These are phyloP conservation scores for Fraxinus ornus DNA, from an alignment of 305 asterid genomes.

Conservation along the genomic window DNA sequence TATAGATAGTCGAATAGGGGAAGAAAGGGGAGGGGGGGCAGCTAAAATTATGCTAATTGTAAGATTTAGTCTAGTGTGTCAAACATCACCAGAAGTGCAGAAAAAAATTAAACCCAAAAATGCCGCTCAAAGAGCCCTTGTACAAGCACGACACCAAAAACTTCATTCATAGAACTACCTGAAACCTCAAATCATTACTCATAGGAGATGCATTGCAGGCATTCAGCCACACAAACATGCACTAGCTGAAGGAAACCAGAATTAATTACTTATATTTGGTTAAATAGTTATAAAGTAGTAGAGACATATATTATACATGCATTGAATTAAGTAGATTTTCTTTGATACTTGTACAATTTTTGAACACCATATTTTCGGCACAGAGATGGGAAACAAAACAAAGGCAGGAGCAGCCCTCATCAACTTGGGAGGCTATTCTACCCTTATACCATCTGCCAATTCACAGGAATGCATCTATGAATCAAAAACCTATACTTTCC, in stretches of 20 bases:
- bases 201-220: background rate
- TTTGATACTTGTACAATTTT: constrained; percentile 21
- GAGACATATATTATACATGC: constrained; percentile 6
- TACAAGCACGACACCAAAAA: background rate
- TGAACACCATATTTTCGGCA: constrained; percentile 11
- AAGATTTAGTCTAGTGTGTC: background rate
- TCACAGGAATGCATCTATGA: constrained; percentile 13
- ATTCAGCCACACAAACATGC: background rate
- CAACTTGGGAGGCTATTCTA: constrained; percentile 26
- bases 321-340: constrained; percentile 30
- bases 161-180: background rate
- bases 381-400: constrained; percentile 39
- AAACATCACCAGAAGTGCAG: background rate
- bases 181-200: background rate
- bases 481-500: constrained; percentile 37
- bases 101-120: background rate
- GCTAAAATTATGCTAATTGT: background rate
- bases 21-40: too few relatives aligned
- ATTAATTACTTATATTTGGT: constrained; percentile 13
- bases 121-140: background rate
- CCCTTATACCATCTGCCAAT: constrained; percentile 36
- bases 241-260: background rate
- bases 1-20: too few relatives aligned
- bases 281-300: constrained; percentile 18
- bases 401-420: constrained; percentile 28